phyloP scores from a whole-genome alignment of 768 basidiomycete genomes.

The Cystofilobasidium ferigula region DNA sequence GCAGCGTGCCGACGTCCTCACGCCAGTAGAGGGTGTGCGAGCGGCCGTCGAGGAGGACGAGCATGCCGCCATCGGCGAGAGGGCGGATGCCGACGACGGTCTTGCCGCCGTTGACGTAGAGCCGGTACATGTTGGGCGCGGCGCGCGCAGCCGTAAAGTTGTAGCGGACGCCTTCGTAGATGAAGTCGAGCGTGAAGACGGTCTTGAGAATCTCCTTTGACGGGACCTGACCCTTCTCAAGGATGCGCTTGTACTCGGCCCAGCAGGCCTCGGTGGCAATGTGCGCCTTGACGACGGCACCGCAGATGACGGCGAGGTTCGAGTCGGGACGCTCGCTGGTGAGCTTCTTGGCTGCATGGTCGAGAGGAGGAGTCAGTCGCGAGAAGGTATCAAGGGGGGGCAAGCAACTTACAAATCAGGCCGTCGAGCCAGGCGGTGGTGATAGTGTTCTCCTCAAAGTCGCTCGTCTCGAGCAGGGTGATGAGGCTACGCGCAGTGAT shows the following conservation, averaged over 20 bases:
- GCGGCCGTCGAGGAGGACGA: conserved; percentile 80
- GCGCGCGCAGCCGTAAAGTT: conserved; percentile 91
- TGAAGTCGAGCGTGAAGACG: conserved; percentile 92
- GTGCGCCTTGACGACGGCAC: conserved; percentile 89
- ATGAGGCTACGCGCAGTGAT: conserved; percentile 12
- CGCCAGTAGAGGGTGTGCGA: conserved; percentile 97
- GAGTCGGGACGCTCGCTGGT: conserved; percentile 93
- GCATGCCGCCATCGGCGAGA: conserved; percentile 85
- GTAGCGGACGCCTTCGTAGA: conserved; percentile 89
- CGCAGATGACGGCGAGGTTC: conserved; percentile 86
- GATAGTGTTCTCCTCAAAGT: conserved; percentile 93
- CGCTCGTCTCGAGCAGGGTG: conserved; percentile 63
- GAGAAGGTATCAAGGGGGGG: neutral
- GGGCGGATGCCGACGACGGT: conserved; percentile 85
- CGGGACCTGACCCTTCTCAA: conserved; percentile 97
- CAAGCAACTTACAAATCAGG: conserved; percentile 48
- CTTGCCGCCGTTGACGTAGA: conserved; percentile 90
- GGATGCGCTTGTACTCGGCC: conserved; percentile 81
- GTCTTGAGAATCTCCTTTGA: conserved; percentile 89
- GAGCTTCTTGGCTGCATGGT: conserved; percentile 62
- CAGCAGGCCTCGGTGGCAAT: conserved; percentile 80
- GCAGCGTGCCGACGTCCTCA: conserved; percentile 88
- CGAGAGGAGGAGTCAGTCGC: neutral
- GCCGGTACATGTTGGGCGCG: conserved; percentile 75
- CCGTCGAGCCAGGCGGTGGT: conserved; percentile 98